phyloP scores from a whole-genome alignment of 129 eudicot species.

The Tagetes patula region DNA sequence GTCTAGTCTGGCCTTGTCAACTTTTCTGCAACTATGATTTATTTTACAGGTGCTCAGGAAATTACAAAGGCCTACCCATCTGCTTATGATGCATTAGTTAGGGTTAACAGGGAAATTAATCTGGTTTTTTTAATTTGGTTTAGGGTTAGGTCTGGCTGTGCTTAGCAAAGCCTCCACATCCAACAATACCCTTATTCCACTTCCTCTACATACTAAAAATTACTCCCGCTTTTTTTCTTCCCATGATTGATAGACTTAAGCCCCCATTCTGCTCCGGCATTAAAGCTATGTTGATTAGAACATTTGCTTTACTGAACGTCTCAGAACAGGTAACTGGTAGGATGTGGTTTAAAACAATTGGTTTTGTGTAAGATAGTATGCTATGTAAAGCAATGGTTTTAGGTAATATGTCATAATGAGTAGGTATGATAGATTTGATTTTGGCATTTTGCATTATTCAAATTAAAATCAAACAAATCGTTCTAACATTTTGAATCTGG shows the following conservation, averaged over 20 bases:
- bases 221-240: background rate
- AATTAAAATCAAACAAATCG: background rate
- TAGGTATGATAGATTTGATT: background rate
- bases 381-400: background rate
- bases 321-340: background rate
- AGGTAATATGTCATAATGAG: background rate
- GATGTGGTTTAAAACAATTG: background rate
- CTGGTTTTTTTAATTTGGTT: no score
- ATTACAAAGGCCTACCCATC: no score
- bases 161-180: no score
- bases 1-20: no score
- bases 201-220: background rate
- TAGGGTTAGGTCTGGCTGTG: no score
- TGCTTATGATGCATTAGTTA: no score
- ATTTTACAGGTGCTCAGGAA: no score
- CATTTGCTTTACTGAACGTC: background rate
- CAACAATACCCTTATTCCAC: background rate
- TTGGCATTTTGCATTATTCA: no score
- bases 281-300: background rate
- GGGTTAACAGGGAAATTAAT: no score
- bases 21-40: no score
- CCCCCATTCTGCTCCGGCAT: background rate
- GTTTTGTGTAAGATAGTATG: background rate
- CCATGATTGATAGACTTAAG: background rate
- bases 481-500: no score